phyloP scores from a whole-genome alignment of 169 alveolate genomes.

The Eimeria zaria region DNA sequence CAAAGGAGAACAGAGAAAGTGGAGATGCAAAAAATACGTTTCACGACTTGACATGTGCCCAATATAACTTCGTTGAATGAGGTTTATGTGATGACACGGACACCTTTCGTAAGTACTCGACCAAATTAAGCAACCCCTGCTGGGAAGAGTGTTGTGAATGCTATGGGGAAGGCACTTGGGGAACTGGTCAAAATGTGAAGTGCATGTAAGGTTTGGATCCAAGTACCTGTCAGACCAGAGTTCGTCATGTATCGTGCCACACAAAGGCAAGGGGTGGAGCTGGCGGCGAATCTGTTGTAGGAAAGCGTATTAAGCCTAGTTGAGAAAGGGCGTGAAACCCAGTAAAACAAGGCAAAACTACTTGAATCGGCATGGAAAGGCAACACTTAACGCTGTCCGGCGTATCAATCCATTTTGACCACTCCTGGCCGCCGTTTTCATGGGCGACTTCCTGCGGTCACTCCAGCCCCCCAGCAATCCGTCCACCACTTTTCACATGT shows the following conservation, averaged over 20 bases:
- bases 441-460: background rate
- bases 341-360: background rate
- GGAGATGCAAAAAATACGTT: background rate
- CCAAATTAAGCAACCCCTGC: too few relatives aligned
- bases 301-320: too few relatives aligned
- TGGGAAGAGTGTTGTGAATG: too few relatives aligned
- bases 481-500: background rate
- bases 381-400: too few relatives aligned
- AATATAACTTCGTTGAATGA: background rate
- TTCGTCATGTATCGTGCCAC: too few relatives aligned
- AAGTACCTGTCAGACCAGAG: too few relatives aligned
- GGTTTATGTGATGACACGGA: too few relatives aligned
- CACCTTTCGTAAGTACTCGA: too few relatives aligned
- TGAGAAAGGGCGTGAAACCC: background rate
- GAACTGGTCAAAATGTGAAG: background rate
- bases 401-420: background rate
- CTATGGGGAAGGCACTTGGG: too few relatives aligned
- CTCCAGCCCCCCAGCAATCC: background rate
- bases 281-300: background rate
- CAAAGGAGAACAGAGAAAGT: background rate
- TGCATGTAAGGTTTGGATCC: background rate
- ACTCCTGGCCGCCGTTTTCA: background rate
- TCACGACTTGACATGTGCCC: background rate
- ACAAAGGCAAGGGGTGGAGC: background rate
- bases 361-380: too few relatives aligned